These are phyloP conservation scores for Capronia epimyces DNA, from an alignment of 2,329 filamentous ascomycete genomes.

Conservation along the genomic window DNA sequence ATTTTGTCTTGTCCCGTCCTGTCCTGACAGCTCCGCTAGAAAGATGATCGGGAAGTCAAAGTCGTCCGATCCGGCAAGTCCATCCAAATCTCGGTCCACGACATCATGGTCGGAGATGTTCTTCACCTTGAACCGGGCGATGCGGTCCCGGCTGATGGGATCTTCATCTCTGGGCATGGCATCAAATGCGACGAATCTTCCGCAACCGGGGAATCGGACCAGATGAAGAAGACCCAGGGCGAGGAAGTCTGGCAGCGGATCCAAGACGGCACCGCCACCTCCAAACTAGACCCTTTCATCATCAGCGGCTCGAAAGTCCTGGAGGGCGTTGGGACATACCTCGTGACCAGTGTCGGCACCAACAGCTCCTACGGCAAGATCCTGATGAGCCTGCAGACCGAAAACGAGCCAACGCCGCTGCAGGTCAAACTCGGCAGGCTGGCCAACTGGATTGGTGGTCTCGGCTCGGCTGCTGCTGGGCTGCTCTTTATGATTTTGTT, in stretches of 20 bases:
- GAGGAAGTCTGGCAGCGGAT: constrained; percentile 55
- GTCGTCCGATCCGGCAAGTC: constrained; percentile 62
- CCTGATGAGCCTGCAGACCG: constrained; percentile 66
- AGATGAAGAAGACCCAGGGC: constrained; percentile 61
- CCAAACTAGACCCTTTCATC: constrained; percentile 63
- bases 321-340: constrained; percentile 68
- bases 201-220: constrained; percentile 67
- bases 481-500: constrained; percentile 79
- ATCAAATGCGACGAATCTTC: constrained; percentile 69
- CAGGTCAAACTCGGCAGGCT: constrained; percentile 71
- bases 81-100: constrained; percentile 58
- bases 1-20: background rate
- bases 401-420: constrained; percentile 68
- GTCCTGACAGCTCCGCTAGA: constrained; percentile 30
- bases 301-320: constrained; percentile 76
- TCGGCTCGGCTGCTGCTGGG: constrained; percentile 68
- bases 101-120: constrained; percentile 65
- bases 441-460: constrained; percentile 70
- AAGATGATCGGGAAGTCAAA: constrained; percentile 61
- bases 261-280: constrained; percentile 47
- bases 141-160: constrained; percentile 64
- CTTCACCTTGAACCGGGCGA: constrained; percentile 65
- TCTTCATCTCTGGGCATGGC: constrained; percentile 61
- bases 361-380: constrained; percentile 72
- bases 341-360: constrained; percentile 67